Conservation (phyloP, 2,329 filamentous ascomycete species). For the Lachnellula cervina region DNA sequence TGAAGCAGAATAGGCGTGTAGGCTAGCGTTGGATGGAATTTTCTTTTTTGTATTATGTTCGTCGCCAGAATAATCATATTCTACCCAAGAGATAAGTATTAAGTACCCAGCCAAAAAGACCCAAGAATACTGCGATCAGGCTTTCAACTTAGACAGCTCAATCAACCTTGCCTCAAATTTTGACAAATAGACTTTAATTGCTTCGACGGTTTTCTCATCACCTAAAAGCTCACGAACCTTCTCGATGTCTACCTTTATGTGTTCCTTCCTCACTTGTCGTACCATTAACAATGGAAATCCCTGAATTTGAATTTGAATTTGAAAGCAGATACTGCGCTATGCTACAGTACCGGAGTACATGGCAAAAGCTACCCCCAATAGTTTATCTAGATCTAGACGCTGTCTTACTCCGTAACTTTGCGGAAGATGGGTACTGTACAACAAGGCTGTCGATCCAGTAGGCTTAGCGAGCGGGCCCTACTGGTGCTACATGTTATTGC, state of each 20-base stretch:
- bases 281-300: background rate
- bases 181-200: background rate
- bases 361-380: too few relatives aligned
- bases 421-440: too few relatives aligned
- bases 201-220: background rate
- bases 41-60: background rate
- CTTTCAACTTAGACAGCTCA: background rate
- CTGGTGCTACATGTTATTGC: too few relatives aligned
- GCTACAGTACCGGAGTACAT: too few relatives aligned
- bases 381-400: too few relatives aligned
- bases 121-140: background rate
- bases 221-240: background rate
- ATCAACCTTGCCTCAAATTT: background rate
- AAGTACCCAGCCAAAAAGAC: background rate
- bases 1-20: constrained; percentile 3
- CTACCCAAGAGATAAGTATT: too few relatives aligned
- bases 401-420: too few relatives aligned
- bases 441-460: too few relatives aligned
- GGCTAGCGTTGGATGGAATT: background rate
- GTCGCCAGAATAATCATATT: too few relatives aligned
- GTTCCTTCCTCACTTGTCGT: background rate
- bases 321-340: too few relatives aligned
- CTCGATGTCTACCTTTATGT: background rate
- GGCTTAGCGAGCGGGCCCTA: too few relatives aligned
- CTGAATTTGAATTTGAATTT: too few relatives aligned